These are phyloP conservation scores for Karstenula rhodostoma DNA, from an alignment of 2,329 filamentous ascomycete genomes.

Conservation along the genomic window DNA sequence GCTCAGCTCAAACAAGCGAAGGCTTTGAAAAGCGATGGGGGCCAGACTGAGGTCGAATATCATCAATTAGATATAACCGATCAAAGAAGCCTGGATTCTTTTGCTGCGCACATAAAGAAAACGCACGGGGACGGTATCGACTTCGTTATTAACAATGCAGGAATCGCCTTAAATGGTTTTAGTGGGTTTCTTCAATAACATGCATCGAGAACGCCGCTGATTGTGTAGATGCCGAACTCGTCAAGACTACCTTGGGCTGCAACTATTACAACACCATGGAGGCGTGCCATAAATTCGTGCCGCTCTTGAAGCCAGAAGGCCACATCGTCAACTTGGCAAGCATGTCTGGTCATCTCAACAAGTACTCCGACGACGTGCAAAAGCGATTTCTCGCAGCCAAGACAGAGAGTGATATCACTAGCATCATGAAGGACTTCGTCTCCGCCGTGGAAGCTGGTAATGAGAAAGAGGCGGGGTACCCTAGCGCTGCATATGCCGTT, in stretches of 20 bases:
- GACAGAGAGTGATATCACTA: slow-evolving; percentile 54
- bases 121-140: slow-evolving; percentile 60
- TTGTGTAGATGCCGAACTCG: slow-evolving; percentile 53
- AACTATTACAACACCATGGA: slow-evolving; percentile 64
- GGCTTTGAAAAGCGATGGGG: slow-evolving; percentile 49
- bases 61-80: slow-evolving; percentile 59
- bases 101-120: slow-evolving; percentile 53
- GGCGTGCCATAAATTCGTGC: slow-evolving; percentile 55
- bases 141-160: slow-evolving; percentile 64
- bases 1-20: slow-evolving; percentile 56
- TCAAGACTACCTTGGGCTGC: slow-evolving; percentile 58
- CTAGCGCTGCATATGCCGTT: slow-evolving; percentile 58
- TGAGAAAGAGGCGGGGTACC: slow-evolving; percentile 59
- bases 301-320: slow-evolving; percentile 55
- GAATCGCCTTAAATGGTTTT: slow-evolving; percentile 58
- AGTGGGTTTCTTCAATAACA: slow-evolving; percentile 31
- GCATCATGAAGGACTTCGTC: slow-evolving; percentile 60
- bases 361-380: slow-evolving; percentile 56
- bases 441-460: slow-evolving; percentile 55
- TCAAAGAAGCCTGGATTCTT: slow-evolving; percentile 53
- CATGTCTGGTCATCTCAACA: slow-evolving; percentile 54
- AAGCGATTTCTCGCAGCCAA: slow-evolving; percentile 53
- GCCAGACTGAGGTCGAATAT: slow-evolving; percentile 57
- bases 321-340: slow-evolving; percentile 59
- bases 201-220: slow-evolving; percentile 9